A percentile compares a stretch with the other conserved stretches of the same genome.
Evolutionary conservation across 345 rosid genomes (phyloP).

Genomic region (Populus deltoides): DNA sequence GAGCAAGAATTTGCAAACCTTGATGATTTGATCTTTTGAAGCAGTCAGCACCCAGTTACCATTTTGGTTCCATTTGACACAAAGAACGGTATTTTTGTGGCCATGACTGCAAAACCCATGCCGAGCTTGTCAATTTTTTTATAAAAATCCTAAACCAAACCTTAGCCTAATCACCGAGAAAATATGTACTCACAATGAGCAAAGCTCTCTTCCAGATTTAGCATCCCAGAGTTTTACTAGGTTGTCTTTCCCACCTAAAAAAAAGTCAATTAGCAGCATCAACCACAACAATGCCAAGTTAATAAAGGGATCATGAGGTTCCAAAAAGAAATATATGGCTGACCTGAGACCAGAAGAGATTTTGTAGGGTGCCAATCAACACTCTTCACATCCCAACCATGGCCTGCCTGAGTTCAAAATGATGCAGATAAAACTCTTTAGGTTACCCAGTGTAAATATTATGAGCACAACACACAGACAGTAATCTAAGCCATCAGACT

Average conservation of each 20-base stretch:
- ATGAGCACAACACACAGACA: neutral
- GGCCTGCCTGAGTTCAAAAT: constrained; percentile 99
- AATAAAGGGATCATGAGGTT: neutral
- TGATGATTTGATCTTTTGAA: constrained; percentile 92
- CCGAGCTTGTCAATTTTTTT: neutral
- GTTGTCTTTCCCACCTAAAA: constrained; percentile 89
- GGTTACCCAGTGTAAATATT: constrained; percentile 25
- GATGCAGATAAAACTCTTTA: constrained; percentile 33
- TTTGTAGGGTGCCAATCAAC: constrained; percentile 99
- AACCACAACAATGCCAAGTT: neutral
- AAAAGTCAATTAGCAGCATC: constrained; percentile 13
- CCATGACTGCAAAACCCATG: constrained; percentile 71
- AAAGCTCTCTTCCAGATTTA: constrained; percentile 80
- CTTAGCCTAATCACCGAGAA: constrained; percentile 10
- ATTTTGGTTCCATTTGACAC: constrained; percentile 98
- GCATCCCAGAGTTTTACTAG: constrained; percentile 99
- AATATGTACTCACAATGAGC: constrained; percentile 68
- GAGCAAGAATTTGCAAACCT: constrained; percentile 43
- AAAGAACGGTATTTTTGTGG: constrained; percentile 92
- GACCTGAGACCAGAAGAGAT: constrained; percentile 91
- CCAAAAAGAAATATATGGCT: constrained; percentile 11
- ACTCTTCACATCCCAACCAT: constrained; percentile 99
- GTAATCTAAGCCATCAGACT: neutral
- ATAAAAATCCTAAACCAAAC: constrained; percentile 4
- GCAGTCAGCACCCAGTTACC: constrained; percentile 98